Evolutionary conservation across 2,329 filamentous ascomycete species (phyloP).

Genomic region (Karstenula rhodostoma): DNA sequence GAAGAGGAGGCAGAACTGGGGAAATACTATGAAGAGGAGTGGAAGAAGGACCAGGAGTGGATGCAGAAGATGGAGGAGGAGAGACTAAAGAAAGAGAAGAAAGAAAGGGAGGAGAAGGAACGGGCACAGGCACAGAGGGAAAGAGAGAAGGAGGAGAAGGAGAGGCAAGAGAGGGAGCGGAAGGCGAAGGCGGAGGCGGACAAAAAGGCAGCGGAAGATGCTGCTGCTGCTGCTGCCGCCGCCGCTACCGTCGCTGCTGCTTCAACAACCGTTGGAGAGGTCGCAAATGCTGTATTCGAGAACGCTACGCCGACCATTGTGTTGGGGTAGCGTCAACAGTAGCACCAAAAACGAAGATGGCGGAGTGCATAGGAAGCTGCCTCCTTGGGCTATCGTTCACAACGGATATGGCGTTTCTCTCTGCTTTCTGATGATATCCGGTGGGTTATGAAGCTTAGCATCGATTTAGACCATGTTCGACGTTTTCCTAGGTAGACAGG

Average conservation of each 20-base stretch:
- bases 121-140: constrained; percentile 20
- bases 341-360: not conserved
- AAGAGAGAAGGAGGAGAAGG: constrained; percentile 10
- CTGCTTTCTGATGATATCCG: not conserved
- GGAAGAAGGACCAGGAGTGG: constrained; percentile 22
- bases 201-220: not conserved
- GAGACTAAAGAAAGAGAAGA: constrained; percentile 17
- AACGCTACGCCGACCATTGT: not conserved
- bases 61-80: constrained; percentile 32
- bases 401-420: not conserved
- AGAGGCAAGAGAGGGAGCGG: constrained; percentile 16
- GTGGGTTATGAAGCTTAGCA: not conserved
- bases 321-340: not conserved
- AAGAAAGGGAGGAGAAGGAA: constrained; percentile 22
- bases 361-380: not conserved
- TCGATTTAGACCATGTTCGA: not conserved
- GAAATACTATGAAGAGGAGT: constrained; percentile 22
- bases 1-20: constrained; percentile 25
- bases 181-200: constrained; percentile 19
- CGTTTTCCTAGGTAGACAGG: not conserved
- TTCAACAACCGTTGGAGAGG: not conserved
- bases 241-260: not conserved
- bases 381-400: not conserved
- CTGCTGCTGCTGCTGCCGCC: not conserved
- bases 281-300: not conserved